A percentile compares a stretch with the other conserved stretches of the same genome.
phyloP scores from a whole-genome alignment of 2,329 filamentous ascomycete species.

The Neonectria neomacrospora region DNA sequence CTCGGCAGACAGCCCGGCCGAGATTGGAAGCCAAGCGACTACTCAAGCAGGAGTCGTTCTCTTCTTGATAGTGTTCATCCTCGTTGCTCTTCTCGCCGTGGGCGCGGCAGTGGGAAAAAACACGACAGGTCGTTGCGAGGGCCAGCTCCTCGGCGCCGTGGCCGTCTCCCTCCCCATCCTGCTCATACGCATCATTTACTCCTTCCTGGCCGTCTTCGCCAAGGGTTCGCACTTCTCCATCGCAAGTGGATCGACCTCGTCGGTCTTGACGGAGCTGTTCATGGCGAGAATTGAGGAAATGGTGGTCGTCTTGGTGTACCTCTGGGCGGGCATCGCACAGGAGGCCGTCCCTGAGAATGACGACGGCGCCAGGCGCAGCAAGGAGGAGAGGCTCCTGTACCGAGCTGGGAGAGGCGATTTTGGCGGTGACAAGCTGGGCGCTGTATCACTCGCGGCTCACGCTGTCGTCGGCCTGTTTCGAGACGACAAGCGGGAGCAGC shows the following conservation, averaged over 20 bases:
- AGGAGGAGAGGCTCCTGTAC: neutral
- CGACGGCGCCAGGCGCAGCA: neutral
- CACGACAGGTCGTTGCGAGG: neutral
- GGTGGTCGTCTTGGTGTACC: slow-evolving; percentile 1
- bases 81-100: slow-evolving; percentile 1
- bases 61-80: slow-evolving; percentile 2
- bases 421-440: slow-evolving; percentile 6
- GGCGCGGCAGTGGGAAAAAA: neutral
- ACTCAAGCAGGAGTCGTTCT: slow-evolving; percentile 3
- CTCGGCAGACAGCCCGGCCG: neutral
- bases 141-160: neutral
- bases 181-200: slow-evolving; percentile 16
- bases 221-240: neutral
- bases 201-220: neutral
- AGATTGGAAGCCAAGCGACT: slow-evolving; percentile 7
- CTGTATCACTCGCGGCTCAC: slow-evolving; percentile 6
- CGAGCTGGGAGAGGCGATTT: slow-evolving; percentile 18
- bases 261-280: slow-evolving; percentile 6
- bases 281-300: slow-evolving; percentile 19
- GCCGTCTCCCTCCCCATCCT: slow-evolving; percentile 8
- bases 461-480: slow-evolving; percentile 1
- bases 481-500: neutral
- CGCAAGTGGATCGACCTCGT: neutral
- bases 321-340: slow-evolving; percentile 7
- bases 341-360: neutral